phyloP scores from a whole-genome alignment of 1,284 basidiomycete species.

The Mycena sp. region DNA sequence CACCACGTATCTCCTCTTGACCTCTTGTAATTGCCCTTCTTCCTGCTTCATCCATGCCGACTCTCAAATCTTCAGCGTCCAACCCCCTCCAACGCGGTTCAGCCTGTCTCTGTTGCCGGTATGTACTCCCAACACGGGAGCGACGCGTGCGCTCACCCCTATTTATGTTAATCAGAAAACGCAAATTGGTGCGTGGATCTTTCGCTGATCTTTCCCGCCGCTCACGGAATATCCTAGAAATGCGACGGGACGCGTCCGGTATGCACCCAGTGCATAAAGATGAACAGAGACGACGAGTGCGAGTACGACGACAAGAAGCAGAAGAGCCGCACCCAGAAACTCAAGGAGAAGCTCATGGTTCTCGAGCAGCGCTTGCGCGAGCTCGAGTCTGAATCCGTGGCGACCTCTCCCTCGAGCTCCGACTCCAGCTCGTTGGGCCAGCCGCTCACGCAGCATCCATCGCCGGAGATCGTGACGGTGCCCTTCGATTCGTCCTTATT shows the following conservation, averaged over 20 bases:
- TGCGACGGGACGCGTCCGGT: conserved; percentile 67
- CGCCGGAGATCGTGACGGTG: conserved; percentile 20
- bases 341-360: conserved; percentile 64
- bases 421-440: conserved; percentile 28
- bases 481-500: conserved; percentile 21
- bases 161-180: conserved; percentile 52
- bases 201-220: conserved; percentile 24
- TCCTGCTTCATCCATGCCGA: conserved; percentile 14
- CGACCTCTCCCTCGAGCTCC: conserved; percentile 36
- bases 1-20: not conserved
- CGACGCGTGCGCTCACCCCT: too few species aligned
- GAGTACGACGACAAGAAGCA: conserved; percentile 69
- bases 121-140: too few species aligned
- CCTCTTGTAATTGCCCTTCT: too few species aligned
- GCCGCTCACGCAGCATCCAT: conserved; percentile 20
- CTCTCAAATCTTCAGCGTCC: conserved; percentile 19
- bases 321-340: conserved; percentile 67
- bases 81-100: conserved; percentile 61
- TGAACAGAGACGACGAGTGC: conserved; percentile 62
- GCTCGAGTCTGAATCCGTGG: conserved; percentile 50
- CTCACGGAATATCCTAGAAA: conserved; percentile 49
- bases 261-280: conserved; percentile 65
- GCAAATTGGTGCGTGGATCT: conserved; percentile 60
- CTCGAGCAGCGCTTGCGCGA: conserved; percentile 64
- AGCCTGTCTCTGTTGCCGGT: conserved; percentile 67